Evolutionary conservation across 2,329 filamentous ascomycete species (phyloP).

Genomic region (Phyllosticta paracitricarpa): DNA sequence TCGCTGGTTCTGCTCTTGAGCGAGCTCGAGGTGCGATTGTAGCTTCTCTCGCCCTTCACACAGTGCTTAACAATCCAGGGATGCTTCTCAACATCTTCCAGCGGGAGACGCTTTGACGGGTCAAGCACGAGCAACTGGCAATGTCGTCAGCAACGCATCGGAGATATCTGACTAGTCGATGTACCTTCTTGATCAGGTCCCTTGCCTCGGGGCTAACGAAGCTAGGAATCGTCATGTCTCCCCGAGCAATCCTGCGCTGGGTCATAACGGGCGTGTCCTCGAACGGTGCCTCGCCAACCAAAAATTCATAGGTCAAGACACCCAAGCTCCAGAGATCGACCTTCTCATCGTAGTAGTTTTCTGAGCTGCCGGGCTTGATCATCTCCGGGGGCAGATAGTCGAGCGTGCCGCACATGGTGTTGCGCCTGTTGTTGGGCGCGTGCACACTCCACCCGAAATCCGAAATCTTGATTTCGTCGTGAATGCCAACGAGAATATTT

Average conservation of each 20-base stretch:
- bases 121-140: constrained; percentile 64
- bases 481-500: constrained; percentile 91
- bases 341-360: constrained; percentile 90
- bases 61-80: constrained; percentile 98
- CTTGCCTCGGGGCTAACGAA: constrained; percentile 85
- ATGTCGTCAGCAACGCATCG: constrained; percentile 3
- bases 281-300: constrained; percentile 92
- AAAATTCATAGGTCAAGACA: constrained; percentile 90
- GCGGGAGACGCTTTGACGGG: constrained; percentile 81
- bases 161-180: constrained; percentile 17
- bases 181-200: constrained; percentile 84
- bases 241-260: constrained; percentile 74
- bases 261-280: constrained; percentile 95
- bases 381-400: constrained; percentile 98
- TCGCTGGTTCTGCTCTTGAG: constrained; percentile 9
- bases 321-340: constrained; percentile 95
- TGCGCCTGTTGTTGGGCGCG: constrained; percentile 83
- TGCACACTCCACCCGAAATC: constrained; percentile 99
- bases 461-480: constrained; percentile 96
- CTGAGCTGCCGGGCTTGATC: constrained; percentile 69
- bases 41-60: constrained; percentile 34
- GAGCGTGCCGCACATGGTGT: constrained; percentile 93
- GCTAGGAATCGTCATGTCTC: constrained; percentile 84
- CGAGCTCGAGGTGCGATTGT: constrained; percentile 16
- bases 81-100: constrained; percentile 80